phyloP scores from a whole-genome alignment of 2,329 filamentous ascomycete genomes.

The Ascochyta clinopodiicola region DNA sequence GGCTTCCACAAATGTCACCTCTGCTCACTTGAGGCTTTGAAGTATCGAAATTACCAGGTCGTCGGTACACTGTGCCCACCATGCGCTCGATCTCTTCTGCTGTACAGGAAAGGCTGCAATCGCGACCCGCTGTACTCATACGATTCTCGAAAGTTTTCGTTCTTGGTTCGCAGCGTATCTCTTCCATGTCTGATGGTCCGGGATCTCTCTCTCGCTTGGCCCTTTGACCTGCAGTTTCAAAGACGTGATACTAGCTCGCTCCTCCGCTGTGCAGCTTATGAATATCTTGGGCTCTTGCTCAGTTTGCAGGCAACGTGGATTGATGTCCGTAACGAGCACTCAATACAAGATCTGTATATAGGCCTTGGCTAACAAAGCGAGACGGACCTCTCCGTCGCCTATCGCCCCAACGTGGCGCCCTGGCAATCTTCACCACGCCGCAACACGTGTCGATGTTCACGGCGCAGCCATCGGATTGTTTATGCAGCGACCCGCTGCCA shows the following conservation, averaged over 20 bases:
- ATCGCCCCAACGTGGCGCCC: background rate
- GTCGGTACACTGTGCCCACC: slow-evolving; percentile 11
- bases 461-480: background rate
- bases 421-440: background rate
- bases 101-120: slow-evolving; percentile 7
- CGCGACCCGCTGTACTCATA: slow-evolving; percentile 9
- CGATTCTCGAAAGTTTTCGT: background rate
- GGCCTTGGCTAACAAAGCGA: background rate
- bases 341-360: background rate
- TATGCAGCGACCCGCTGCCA: background rate
- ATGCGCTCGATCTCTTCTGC: background rate
- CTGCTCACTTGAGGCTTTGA: slow-evolving; percentile 6
- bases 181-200: background rate
- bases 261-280: background rate
- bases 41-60: slow-evolving; percentile 18
- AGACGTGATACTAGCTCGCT: background rate
- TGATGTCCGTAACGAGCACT: background rate
- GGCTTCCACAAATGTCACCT: slow-evolving; percentile 5
- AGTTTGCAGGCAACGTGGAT: background rate
- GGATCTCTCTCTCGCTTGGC: background rate
- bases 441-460: slow-evolving; percentile 1
- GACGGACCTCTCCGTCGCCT: background rate
- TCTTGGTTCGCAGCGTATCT: background rate
- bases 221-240: background rate
- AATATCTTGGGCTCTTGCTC: background rate